Percentiles rank a stretch among this genome's conserved stretches.
These are phyloP conservation scores for Lablab purpureus DNA, from an alignment of 306 rosid genomes.

Conservation along the genomic window DNA sequence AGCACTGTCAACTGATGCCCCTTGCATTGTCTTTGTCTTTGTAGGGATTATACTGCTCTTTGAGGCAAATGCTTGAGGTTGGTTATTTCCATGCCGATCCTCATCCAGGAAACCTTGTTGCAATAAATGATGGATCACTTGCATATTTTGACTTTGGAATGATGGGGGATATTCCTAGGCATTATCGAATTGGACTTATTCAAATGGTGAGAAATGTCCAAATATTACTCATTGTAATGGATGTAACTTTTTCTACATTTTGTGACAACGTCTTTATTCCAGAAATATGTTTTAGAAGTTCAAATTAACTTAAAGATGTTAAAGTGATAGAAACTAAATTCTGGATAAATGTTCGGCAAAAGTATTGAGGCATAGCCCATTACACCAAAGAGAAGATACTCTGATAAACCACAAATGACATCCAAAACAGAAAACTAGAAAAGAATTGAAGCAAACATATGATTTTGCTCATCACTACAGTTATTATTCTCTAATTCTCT, in stretches of 20 bases:
- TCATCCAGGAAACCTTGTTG: slow-evolving; percentile 99
- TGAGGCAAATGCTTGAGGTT: slow-evolving; percentile 94
- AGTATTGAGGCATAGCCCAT: background rate
- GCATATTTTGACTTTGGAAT: slow-evolving; percentile 98
- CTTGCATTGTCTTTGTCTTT: slow-evolving; percentile 45
- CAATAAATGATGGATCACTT: slow-evolving; percentile 73
- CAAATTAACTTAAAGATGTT: slow-evolving; percentile 31
- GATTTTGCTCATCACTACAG: slow-evolving; percentile 1
- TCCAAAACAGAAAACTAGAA: background rate
- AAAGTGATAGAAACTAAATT: background rate
- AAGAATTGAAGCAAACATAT: background rate
- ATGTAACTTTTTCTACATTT: slow-evolving; percentile 30
- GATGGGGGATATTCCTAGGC: slow-evolving; percentile 99
- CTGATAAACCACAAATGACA: background rate
- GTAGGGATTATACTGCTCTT: slow-evolving; percentile 90
- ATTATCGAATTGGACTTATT: slow-evolving; percentile 89
- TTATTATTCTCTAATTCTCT: background rate
- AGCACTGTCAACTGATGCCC: slow-evolving; percentile 16
- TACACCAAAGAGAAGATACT: background rate
- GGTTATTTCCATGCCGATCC: slow-evolving; percentile 99
- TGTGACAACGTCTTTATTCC: background rate
- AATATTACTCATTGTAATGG: slow-evolving; percentile 16
- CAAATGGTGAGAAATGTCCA: slow-evolving; percentile 72
- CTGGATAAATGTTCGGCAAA: background rate
- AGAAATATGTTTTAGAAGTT: slow-evolving; percentile 14